phyloP scores from a whole-genome alignment of 768 basidiomycete species.

The Cystofilobasidium capitatum region DNA sequence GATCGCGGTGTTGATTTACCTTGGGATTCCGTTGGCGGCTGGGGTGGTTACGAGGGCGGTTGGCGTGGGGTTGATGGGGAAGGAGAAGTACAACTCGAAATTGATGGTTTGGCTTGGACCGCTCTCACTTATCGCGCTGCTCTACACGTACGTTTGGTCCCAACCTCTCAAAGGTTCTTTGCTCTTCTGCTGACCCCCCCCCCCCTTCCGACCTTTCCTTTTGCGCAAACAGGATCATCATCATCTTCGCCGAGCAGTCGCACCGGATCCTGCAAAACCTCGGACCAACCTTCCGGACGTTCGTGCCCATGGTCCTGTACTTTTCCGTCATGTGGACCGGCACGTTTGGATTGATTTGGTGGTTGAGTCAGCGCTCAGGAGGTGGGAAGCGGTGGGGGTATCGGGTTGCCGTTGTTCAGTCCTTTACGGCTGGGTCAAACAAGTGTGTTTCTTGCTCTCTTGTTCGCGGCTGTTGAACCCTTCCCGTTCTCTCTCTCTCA shows the following conservation, averaged over 20 bases:
- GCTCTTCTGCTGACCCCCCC: conserved; percentile 1
- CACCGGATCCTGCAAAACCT: conserved; percentile 64
- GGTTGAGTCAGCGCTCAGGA: conserved; percentile 42
- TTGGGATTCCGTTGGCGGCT: conserved; percentile 67
- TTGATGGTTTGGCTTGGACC: conserved; percentile 66
- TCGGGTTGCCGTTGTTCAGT: conserved; percentile 62
- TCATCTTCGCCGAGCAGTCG: conserved; percentile 41
- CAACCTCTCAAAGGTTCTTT: neutral
- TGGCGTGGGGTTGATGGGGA: conserved; percentile 45
- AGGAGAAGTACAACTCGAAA: conserved; percentile 46
- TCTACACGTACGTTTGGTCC: conserved; percentile 51
- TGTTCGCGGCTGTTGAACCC: too few relatives aligned
- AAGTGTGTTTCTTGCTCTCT: neutral
- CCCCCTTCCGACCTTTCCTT: too few relatives aligned
- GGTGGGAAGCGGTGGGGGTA: conserved; percentile 45
- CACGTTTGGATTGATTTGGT: conserved; percentile 53
- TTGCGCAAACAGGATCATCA: conserved; percentile 33
- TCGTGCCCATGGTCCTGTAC: conserved; percentile 61
- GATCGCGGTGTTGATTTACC: conserved; percentile 45
- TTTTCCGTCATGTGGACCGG: conserved; percentile 66
- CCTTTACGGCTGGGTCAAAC: neutral
- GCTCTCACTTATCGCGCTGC: conserved; percentile 59
- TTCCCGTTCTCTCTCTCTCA: neutral
- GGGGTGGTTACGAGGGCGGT: conserved; percentile 60
- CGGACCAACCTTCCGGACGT: conserved; percentile 65